phyloP scores from a whole-genome alignment of 305 asterid species.

The Fraxinus baroniana region DNA sequence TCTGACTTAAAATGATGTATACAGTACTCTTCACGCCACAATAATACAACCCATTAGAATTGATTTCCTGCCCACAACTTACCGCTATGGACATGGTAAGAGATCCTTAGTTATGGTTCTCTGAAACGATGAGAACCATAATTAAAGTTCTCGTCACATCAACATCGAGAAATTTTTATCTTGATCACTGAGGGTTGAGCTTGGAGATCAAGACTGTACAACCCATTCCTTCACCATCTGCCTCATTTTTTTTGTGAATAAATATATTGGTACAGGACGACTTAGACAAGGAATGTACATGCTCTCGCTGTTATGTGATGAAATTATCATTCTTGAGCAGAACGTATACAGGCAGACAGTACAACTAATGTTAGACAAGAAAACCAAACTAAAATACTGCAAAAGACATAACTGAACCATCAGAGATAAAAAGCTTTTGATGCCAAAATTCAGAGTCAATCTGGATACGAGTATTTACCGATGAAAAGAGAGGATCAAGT shows the following conservation, averaged over 20 bases:
- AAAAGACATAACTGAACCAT: not conserved
- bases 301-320: not conserved
- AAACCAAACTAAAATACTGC: not conserved
- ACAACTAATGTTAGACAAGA: not conserved
- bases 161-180: not conserved
- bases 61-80: not conserved
- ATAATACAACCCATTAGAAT: not conserved
- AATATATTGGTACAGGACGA: not conserved
- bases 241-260: not conserved
- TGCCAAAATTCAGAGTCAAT: conserved; percentile 22
- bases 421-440: conserved; percentile 5
- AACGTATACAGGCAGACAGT: not conserved
- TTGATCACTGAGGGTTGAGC: not conserved
- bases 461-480: conserved; percentile 13
- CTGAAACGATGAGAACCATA: not conserved
- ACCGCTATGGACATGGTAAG: not conserved
- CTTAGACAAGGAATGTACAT: not conserved
- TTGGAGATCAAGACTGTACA: not conserved
- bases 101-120: not conserved
- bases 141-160: not conserved
- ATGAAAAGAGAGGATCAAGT: not conserved
- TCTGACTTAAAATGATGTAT: not conserved
- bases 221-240: not conserved
- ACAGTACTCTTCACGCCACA: not conserved
- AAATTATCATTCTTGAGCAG: not conserved